Conservation (phyloP, 768 basidiomycete species). For the Strobilomyces dryophilus region DNA sequence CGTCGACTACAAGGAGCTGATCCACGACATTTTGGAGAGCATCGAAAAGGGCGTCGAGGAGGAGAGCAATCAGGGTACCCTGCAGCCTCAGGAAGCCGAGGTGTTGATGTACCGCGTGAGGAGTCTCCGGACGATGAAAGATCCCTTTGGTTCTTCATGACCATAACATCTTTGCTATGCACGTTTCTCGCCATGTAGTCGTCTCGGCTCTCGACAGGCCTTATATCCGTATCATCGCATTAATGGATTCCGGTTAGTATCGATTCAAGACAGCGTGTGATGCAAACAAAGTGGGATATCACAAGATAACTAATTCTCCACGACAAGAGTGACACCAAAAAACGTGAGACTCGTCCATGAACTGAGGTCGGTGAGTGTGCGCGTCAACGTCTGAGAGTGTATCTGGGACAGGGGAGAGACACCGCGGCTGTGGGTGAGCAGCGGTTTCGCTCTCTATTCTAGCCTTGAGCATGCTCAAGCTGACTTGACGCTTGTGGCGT, state of each 20-base stretch:
- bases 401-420: slow-evolving; percentile 51
- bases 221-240: slow-evolving; percentile 14
- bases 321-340: slow-evolving; percentile 86
- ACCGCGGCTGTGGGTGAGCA: slow-evolving; percentile 45
- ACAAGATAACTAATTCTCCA: slow-evolving; percentile 76
- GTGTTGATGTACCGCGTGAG: slow-evolving; percentile 41
- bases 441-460: slow-evolving; percentile 80
- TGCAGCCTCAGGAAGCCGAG: slow-evolving; percentile 68
- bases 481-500: slow-evolving; percentile 76
- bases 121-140: slow-evolving; percentile 25
- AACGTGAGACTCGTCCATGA: slow-evolving; percentile 83
- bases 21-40: slow-evolving; percentile 74
- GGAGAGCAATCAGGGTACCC: slow-evolving; percentile 58
- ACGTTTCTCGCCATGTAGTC: background rate
- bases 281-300: slow-evolving; percentile 14
- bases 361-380: slow-evolving; percentile 51
- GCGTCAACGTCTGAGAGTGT: slow-evolving; percentile 15
- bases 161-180: slow-evolving; percentile 2
- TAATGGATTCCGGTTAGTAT: slow-evolving; percentile 19
- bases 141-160: slow-evolving; percentile 10
- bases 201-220: slow-evolving; percentile 5
- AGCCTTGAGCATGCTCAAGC: slow-evolving; percentile 86
- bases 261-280: background rate
- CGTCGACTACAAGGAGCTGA: slow-evolving; percentile 75
- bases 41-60: slow-evolving; percentile 74